These are phyloP conservation scores for Plasmodium gonderi DNA, from an alignment of 169 alveolate species.

Conservation along the genomic window DNA sequence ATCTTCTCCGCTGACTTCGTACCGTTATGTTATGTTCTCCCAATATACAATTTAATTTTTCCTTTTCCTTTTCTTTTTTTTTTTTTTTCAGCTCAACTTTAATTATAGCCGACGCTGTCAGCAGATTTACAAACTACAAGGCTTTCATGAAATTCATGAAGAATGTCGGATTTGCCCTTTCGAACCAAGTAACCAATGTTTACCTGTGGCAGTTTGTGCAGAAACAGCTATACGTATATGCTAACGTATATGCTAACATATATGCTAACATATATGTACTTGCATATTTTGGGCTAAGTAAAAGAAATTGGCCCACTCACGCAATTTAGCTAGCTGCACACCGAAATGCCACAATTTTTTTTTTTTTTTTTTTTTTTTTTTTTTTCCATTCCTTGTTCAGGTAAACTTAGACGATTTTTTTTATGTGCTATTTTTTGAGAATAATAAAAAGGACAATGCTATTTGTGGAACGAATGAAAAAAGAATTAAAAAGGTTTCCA, in stretches of 20 bases:
- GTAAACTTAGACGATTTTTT: conserved; percentile 52
- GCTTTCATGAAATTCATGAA: conserved; percentile 52
- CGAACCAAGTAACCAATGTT: conserved; percentile 4
- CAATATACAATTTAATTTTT: too few relatives aligned
- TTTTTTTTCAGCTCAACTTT: conserved; percentile 27
- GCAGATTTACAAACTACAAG: conserved; percentile 57
- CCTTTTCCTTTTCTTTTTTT: background rate
- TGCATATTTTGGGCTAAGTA: background rate
- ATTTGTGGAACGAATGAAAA: background rate
- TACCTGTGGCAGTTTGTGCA: background rate
- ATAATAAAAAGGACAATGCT: conserved; percentile 19
- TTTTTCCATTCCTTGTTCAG: conserved; percentile 3
- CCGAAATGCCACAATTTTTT: background rate
- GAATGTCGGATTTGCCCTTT: conserved; percentile 34
- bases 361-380: background rate
- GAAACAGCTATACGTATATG: too few relatives aligned
- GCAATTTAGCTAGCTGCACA: background rate
- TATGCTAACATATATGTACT: background rate
- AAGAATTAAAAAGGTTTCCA: conserved; percentile 27
- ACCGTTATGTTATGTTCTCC: too few relatives aligned
- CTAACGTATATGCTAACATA: background rate
- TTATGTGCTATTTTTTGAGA: conserved; percentile 43
- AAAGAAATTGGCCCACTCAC: background rate
- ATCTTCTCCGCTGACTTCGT: too few relatives aligned
- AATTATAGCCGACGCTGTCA: conserved; percentile 62